phyloP scores from a whole-genome alignment of 495 filamentous ascomycete genomes.

The Aspergillus bertholletiae region DNA sequence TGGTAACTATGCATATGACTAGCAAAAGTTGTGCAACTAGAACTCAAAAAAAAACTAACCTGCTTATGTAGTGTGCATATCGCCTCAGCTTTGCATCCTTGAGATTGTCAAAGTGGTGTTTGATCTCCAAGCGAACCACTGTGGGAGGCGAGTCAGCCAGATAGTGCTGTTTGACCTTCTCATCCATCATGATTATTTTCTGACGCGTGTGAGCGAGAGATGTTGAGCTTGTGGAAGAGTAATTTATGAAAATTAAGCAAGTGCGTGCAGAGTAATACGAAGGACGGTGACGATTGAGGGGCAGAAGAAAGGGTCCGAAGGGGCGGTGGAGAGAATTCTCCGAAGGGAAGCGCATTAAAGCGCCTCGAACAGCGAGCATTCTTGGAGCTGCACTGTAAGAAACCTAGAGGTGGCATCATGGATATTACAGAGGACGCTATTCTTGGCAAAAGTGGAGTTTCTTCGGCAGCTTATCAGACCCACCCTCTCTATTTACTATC shows the following conservation, averaged over 20 bases:
- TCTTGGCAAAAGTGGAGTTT: constrained; percentile 13
- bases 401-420: too few species aligned
- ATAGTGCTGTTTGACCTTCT: constrained; percentile 58
- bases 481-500: neutral
- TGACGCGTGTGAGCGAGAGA: constrained; percentile 8
- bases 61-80: constrained; percentile 91
- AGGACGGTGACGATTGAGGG: constrained; percentile 21
- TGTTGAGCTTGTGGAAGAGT: constrained; percentile 14
- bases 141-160: constrained; percentile 86
- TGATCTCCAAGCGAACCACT: constrained; percentile 80
- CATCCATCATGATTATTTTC: constrained; percentile 32
- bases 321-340: constrained; percentile 25
- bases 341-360: constrained; percentile 28
- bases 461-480: neutral
- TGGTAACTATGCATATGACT: neutral
- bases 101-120: constrained; percentile 83
- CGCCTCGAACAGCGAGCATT: constrained; percentile 27
- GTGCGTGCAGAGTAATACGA: constrained; percentile 1
- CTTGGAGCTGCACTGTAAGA: neutral
- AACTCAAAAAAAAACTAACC: constrained; percentile 47
- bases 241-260: constrained; percentile 13
- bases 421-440: neutral
- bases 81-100: constrained; percentile 63
- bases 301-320: constrained; percentile 25
- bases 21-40: neutral